A percentile compares a stretch with the other conserved stretches of the same genome.
Evolutionary conservation across 768 basidiomycete genomes (phyloP).

Genomic region (Kwoniella mangroviensis): DNA sequence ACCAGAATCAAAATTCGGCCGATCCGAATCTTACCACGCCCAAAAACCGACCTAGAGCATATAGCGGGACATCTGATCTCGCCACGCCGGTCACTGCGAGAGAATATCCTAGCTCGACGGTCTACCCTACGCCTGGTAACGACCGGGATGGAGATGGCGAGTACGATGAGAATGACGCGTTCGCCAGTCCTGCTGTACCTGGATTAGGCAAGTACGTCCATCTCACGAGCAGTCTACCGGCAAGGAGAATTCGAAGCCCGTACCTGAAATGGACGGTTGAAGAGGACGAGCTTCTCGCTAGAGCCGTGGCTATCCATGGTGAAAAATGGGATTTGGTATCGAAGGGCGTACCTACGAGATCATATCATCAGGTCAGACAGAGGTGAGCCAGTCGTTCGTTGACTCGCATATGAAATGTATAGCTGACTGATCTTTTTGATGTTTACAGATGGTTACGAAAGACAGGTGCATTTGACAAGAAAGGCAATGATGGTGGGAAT

Average conservation of each 20-base stretch:
- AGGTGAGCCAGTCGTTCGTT: slow-evolving; percentile 31
- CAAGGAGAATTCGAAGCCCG: slow-evolving; percentile 46
- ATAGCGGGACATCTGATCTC: slow-evolving; percentile 29
- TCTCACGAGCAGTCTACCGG: slow-evolving; percentile 50
- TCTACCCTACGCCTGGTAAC: slow-evolving; percentile 22
- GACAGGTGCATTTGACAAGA: slow-evolving; percentile 55
- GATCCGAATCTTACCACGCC: slow-evolving; percentile 37
- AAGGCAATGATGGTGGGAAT: slow-evolving; percentile 18
- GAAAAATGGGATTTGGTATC: slow-evolving; percentile 55
- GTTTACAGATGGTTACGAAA: slow-evolving; percentile 49
- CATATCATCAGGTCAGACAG: slow-evolving; percentile 54
- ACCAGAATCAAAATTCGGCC: slow-evolving; percentile 23
- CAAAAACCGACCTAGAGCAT: slow-evolving; percentile 21
- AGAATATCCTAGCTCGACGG: slow-evolving; percentile 20
- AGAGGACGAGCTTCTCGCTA: slow-evolving; percentile 53
- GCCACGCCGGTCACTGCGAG: slow-evolving; percentile 22
- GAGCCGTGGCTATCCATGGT: slow-evolving; percentile 53
- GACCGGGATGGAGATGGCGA: slow-evolving; percentile 18
- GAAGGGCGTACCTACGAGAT: slow-evolving; percentile 52
- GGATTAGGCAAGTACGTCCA: slow-evolving; percentile 54
- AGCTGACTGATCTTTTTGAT: neutral
- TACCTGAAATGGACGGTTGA: slow-evolving; percentile 56
- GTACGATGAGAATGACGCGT: slow-evolving; percentile 16
- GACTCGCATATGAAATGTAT: neutral
- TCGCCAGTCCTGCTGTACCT: slow-evolving; percentile 46